phyloP scores from a whole-genome alignment of 305 asterid species.

The Fraxinus angustifolia region DNA sequence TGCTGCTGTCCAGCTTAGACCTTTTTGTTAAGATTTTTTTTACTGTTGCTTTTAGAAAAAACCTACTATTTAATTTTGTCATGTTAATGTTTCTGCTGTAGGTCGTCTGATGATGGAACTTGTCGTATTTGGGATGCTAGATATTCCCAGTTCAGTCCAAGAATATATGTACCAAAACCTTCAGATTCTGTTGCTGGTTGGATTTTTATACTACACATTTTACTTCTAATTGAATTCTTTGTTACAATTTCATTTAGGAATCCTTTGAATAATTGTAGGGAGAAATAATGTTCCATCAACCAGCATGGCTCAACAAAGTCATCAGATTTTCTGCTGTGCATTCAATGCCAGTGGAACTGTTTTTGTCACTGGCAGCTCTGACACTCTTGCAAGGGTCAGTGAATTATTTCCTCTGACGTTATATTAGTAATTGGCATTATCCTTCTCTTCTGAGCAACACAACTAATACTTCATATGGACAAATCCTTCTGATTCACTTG shows the following conservation, averaged over 20 bases:
- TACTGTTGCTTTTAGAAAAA: neutral
- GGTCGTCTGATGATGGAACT: constrained; percentile 97
- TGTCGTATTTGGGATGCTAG: constrained; percentile 99
- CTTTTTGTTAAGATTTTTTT: constrained; percentile 17
- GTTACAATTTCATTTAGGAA: constrained; percentile 19
- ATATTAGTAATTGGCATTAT: constrained; percentile 13
- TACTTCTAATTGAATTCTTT: neutral
- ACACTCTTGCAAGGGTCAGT: constrained; percentile 81
- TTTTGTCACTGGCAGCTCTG: constrained; percentile 98
- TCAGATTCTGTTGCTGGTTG: constrained; percentile 59
- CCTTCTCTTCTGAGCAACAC: constrained; percentile 1
- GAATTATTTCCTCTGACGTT: constrained; percentile 1
- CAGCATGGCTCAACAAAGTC: constrained; percentile 57
- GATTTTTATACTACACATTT: constrained; percentile 14
- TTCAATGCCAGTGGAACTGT: constrained; percentile 96
- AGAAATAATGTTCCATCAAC: constrained; percentile 58
- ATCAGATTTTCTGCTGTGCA: constrained; percentile 91
- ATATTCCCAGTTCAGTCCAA: constrained; percentile 69
- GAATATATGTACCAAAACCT: constrained; percentile 74
- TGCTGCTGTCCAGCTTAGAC: constrained; percentile 10
- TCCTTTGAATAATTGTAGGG: constrained; percentile 47
- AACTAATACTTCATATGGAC: neutral
- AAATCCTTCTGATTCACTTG: neutral
- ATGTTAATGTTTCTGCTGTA: constrained; percentile 28
- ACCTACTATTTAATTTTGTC: neutral